phyloP scores from a whole-genome alignment of 2,329 filamentous ascomycete species.

The Helminthosporium solani region DNA sequence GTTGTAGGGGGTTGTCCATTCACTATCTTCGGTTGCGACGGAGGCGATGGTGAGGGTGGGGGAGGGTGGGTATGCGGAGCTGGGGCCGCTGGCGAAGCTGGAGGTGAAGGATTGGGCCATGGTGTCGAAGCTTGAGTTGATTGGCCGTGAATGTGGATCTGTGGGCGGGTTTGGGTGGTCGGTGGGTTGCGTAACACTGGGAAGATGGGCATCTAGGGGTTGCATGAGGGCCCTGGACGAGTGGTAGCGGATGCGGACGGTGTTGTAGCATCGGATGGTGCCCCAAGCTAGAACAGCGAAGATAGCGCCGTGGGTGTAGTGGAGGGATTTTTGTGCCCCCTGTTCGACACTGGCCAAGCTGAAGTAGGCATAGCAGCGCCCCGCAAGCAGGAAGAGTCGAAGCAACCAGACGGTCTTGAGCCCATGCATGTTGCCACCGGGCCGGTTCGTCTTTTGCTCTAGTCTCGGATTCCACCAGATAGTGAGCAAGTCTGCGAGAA shows the following conservation, averaged over 20 bases:
- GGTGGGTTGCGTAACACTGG: conserved; percentile 13
- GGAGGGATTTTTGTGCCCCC: background rate
- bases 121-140: conserved; percentile 34
- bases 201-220: conserved; percentile 26
- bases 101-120: conserved; percentile 42
- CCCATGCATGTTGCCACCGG: conserved; percentile 55
- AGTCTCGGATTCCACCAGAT: conserved; percentile 71
- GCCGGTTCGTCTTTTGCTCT: conserved; percentile 60
- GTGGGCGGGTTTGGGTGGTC: conserved; percentile 22
- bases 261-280: conserved; percentile 45
- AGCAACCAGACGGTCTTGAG: conserved; percentile 66
- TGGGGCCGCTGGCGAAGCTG: conserved; percentile 38
- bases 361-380: conserved; percentile 47
- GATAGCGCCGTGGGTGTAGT: conserved; percentile 59
- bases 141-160: conserved; percentile 26
- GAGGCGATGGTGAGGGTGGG: conserved; percentile 32
- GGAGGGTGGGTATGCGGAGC: conserved; percentile 30
- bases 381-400: conserved; percentile 59
- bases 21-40: conserved; percentile 24
- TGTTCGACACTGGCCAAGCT: conserved; percentile 3
- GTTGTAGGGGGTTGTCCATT: conserved; percentile 25
- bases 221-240: conserved; percentile 29
- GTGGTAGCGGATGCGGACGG: conserved; percentile 59
- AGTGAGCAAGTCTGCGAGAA: conserved; percentile 54
- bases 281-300: conserved; percentile 39